These are phyloP conservation scores for Lactarius akahatsu DNA, from an alignment of 768 basidiomycete genomes.

Conservation along the genomic window DNA sequence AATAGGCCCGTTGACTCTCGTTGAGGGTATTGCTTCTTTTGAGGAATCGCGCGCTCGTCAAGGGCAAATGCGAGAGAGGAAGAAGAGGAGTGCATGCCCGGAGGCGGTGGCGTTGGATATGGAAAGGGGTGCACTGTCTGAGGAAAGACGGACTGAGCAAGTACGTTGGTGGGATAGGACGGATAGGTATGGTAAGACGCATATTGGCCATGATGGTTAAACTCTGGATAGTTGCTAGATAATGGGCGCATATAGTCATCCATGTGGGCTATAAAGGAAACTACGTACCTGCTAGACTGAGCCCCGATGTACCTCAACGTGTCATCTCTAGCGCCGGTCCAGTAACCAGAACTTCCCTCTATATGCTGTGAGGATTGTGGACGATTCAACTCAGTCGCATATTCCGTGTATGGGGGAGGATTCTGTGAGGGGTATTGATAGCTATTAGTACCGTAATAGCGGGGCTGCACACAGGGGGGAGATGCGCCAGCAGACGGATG, in stretches of 20 bases:
- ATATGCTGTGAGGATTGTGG: slow-evolving; percentile 50
- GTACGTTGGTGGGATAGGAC: slow-evolving; percentile 52
- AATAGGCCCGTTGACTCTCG: slow-evolving; percentile 66
- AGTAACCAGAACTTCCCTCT: slow-evolving; percentile 53
- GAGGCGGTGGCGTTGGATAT: slow-evolving; percentile 71
- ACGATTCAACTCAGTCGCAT: slow-evolving; percentile 59
- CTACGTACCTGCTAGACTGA: slow-evolving; percentile 34
- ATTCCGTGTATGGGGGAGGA: slow-evolving; percentile 63
- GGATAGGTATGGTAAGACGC: slow-evolving; percentile 45
- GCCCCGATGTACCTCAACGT: slow-evolving; percentile 59
- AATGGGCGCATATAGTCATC: slow-evolving; percentile 24
- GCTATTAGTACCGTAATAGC: slow-evolving; percentile 43
- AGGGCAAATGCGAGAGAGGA: slow-evolving; percentile 78
- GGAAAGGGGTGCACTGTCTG: slow-evolving; percentile 56
- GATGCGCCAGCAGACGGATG: slow-evolving; percentile 57
- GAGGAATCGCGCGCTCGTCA: slow-evolving; percentile 43
- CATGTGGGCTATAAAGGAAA: background rate
- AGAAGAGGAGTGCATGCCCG: slow-evolving; percentile 60
- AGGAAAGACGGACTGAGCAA: slow-evolving; percentile 67
- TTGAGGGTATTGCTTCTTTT: slow-evolving; percentile 43
- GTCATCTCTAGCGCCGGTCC: slow-evolving; percentile 62
- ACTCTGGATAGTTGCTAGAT: slow-evolving; percentile 33
- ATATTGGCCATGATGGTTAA: slow-evolving; percentile 44
- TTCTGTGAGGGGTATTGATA: slow-evolving; percentile 37
- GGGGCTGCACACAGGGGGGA: slow-evolving; percentile 62